Conservation (phyloP, 106 monocot species). For the Triglochin maritima region DNA sequence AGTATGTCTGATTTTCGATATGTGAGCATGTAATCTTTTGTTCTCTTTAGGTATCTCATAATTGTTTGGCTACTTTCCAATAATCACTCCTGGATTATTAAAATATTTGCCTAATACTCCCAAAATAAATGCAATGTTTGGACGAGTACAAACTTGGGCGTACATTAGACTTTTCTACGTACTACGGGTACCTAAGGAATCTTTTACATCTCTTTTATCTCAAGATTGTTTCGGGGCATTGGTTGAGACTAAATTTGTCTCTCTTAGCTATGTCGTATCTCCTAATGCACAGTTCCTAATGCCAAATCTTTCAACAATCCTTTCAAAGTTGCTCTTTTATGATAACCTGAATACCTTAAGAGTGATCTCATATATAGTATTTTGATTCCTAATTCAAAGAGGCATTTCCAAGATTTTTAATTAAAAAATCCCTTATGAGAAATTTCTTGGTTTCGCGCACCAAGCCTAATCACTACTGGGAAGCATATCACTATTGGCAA, state of each 20-base stretch:
- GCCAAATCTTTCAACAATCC: constrained; percentile 1
- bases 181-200: not conserved
- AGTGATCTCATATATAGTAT: not conserved
- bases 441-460: too few relatives aligned
- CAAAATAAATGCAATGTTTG: not conserved
- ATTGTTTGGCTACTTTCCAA: not conserved
- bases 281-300: constrained; percentile 1
- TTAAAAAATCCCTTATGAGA: too few relatives aligned
- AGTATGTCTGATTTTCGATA: not conserved
- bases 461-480: too few relatives aligned
- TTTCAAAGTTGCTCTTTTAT: not conserved
- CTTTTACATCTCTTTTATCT: not conserved
- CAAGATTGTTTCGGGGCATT: not conserved
- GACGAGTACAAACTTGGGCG: not conserved
- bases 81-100: not conserved
- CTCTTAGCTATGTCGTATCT: constrained; percentile 1
- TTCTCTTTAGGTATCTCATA: not conserved
- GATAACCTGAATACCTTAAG: not conserved
- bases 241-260: constrained; percentile 9
- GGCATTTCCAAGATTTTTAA: not conserved
- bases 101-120: not conserved
- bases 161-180: not conserved
- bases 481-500: not conserved
- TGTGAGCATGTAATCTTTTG: constrained; percentile 8
- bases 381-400: constrained; percentile 2